Evolutionary conservation across 2,329 filamentous ascomycete genomes (phyloP).

Genomic region (Exophiala aquamarina): DNA sequence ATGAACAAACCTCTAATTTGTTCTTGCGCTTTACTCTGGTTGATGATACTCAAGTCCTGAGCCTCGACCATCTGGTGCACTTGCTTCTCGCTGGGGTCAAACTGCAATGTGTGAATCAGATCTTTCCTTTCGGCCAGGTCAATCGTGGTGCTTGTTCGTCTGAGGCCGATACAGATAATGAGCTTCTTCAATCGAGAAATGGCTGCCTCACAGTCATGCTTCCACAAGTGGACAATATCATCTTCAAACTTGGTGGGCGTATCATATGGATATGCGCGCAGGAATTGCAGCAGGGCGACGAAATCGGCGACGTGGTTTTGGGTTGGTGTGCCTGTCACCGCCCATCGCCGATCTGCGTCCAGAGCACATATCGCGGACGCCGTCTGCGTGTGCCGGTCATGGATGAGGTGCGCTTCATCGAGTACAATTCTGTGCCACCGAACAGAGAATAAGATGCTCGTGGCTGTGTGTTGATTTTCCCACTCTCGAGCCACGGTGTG

Average conservation of each 20-base stretch:
- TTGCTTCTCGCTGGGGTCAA: neutral
- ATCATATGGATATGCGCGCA: slow-evolving; percentile 44
- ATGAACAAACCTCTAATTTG: slow-evolving; percentile 32
- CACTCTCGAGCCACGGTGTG: slow-evolving; percentile 42
- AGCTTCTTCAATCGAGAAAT: slow-evolving; percentile 3
- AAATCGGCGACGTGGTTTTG: slow-evolving; percentile 49
- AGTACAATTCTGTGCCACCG: slow-evolving; percentile 43
- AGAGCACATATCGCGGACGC: slow-evolving; percentile 41
- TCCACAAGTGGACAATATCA: slow-evolving; percentile 33
- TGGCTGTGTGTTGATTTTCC: slow-evolving; percentile 27
- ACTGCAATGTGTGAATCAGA: neutral
- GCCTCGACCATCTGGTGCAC: neutral
- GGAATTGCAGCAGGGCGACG: slow-evolving; percentile 44
- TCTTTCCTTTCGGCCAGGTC: neutral
- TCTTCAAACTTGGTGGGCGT: slow-evolving; percentile 40
- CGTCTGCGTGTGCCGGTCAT: slow-evolving; percentile 37
- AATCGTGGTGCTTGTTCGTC: slow-evolving; percentile 5
- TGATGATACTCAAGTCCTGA: slow-evolving; percentile 4
- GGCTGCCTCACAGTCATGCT: slow-evolving; percentile 10
- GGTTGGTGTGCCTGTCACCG: slow-evolving; percentile 51
- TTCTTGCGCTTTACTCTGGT: neutral
- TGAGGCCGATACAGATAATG: slow-evolving; percentile 4
- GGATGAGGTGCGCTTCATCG: slow-evolving; percentile 47
- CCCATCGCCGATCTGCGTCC: slow-evolving; percentile 42
- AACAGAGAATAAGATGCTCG: slow-evolving; percentile 29